A percentile compares a stretch with the other conserved stretches of the same genome.
These are phyloP conservation scores for Fusarium oligoseptatum DNA, from an alignment of 2,329 filamentous ascomycete species.

Conservation along the genomic window DNA sequence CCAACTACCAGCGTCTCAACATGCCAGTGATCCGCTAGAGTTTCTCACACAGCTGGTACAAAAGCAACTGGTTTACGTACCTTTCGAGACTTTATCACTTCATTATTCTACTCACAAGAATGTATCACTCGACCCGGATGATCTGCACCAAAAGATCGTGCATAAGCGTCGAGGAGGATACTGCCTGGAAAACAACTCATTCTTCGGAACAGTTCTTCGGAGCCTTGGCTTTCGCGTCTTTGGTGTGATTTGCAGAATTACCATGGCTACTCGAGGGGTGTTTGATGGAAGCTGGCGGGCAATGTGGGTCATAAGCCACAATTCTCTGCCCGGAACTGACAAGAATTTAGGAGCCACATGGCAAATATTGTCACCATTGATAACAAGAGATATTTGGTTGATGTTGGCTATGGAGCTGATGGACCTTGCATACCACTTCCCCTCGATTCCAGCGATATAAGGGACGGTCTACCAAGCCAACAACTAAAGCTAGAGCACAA, in stretches of 20 bases:
- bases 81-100: not conserved
- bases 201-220: not conserved
- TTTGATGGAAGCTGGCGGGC: slow-evolving; percentile 1
- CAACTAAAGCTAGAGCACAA: not conserved
- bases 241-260: not conserved
- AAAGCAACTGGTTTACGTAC: not conserved
- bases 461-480: not conserved
- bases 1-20: not conserved
- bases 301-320: not conserved
- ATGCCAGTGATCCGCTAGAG: not conserved
- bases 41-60: not conserved
- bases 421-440: not conserved
- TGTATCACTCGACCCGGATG: not conserved
- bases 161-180: not conserved
- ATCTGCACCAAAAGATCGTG: not conserved
- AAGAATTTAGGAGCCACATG: slow-evolving; percentile 2
- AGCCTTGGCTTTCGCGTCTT: not conserved
- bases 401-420: not conserved
- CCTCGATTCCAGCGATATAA: not conserved
- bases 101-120: not conserved
- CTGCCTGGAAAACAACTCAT: not conserved
- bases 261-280: slow-evolving; percentile 4
- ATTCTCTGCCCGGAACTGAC: not conserved
- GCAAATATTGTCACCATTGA: not conserved
- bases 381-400: not conserved